A percentile compares a stretch with the other conserved stretches of the same genome.
Evolutionary conservation across 2,329 filamentous ascomycete species (phyloP).

Genomic region (Hymenoscyphus scutula): DNA sequence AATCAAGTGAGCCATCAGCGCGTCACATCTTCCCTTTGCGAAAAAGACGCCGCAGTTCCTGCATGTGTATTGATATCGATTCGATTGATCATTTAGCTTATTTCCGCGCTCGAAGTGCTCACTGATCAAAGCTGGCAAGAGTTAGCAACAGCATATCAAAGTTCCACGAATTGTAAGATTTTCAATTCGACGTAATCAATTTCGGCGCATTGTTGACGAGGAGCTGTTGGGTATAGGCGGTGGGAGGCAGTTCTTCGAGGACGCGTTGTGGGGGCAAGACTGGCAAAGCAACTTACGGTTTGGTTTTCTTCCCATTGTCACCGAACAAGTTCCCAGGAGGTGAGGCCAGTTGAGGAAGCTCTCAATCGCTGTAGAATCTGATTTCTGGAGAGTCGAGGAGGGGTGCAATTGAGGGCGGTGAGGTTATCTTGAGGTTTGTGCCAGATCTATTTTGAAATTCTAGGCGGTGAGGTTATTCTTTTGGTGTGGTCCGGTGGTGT

Average conservation of each 20-base stretch:
- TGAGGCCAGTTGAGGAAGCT: background rate
- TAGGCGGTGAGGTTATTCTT: background rate
- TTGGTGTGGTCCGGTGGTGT: background rate
- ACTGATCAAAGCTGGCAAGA: constrained; percentile 58
- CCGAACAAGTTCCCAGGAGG: background rate
- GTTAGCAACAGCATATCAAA: constrained; percentile 12
- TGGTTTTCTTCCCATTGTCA: constrained; percentile 29
- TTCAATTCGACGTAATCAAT: background rate
- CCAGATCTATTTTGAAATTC: background rate
- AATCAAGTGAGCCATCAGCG: constrained; percentile 74
- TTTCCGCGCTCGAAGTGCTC: constrained; percentile 85
- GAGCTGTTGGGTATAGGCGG: background rate
- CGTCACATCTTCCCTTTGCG: constrained; percentile 84
- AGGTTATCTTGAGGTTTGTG: background rate
- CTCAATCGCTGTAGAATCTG: background rate
- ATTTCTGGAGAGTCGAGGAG: background rate
- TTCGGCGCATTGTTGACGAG: constrained; percentile 5
- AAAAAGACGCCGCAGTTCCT: constrained; percentile 86
- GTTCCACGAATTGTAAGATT: background rate
- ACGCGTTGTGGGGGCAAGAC: constrained; percentile 6
- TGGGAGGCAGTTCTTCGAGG: background rate
- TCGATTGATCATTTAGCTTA: constrained; percentile 86
- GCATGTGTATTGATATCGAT: constrained; percentile 89
- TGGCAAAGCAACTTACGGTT: constrained; percentile 26
- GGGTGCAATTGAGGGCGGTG: background rate